phyloP scores from a whole-genome alignment of 345 rosid species.

The Schrenkiella parvula region DNA sequence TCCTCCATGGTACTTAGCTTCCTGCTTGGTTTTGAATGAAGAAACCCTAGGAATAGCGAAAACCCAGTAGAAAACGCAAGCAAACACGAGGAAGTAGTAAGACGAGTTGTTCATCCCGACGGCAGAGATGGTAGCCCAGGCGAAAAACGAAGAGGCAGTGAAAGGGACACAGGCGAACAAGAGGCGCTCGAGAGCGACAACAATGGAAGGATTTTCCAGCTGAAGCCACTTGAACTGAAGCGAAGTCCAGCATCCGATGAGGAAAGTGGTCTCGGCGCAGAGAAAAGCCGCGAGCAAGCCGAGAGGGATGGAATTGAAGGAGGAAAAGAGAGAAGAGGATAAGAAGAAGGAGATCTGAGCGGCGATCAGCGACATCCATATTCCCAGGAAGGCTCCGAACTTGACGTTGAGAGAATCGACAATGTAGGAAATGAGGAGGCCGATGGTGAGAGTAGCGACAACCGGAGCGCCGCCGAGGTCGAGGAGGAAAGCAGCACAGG shows the following conservation, averaged over 20 bases:
- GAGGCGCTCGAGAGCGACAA: constrained; percentile 83
- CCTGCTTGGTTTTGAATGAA: constrained; percentile 80
- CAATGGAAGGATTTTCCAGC: constrained; percentile 79
- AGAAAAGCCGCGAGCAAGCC: constrained; percentile 66
- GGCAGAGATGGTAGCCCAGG: constrained; percentile 95
- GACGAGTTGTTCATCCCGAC: constrained; percentile 86
- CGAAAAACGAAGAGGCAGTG: constrained; percentile 69
- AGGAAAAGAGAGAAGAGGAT: constrained; percentile 50
- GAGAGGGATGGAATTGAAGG: constrained; percentile 64
- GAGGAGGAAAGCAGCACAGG: constrained; percentile 83
- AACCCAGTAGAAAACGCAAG: constrained; percentile 91
- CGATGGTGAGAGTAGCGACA: constrained; percentile 62
- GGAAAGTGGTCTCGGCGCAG: constrained; percentile 70
- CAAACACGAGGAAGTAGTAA: constrained; percentile 71
- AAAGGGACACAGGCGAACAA: constrained; percentile 84
- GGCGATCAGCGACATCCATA: constrained; percentile 80
- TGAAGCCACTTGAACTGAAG: constrained; percentile 99
- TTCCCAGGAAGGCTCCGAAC: constrained; percentile 74
- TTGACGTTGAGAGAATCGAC: constrained; percentile 82
- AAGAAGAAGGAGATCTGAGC: constrained; percentile 97
- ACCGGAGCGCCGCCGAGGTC: constrained; percentile 97
- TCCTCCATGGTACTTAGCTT: constrained; percentile 86
- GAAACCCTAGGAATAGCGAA: constrained; percentile 79
- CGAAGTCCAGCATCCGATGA: constrained; percentile 89
- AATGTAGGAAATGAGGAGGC: constrained; percentile 89